Conservation (phyloP, 768 basidiomycete genomes). For the Gloeophyllum trabeum region DNA sequence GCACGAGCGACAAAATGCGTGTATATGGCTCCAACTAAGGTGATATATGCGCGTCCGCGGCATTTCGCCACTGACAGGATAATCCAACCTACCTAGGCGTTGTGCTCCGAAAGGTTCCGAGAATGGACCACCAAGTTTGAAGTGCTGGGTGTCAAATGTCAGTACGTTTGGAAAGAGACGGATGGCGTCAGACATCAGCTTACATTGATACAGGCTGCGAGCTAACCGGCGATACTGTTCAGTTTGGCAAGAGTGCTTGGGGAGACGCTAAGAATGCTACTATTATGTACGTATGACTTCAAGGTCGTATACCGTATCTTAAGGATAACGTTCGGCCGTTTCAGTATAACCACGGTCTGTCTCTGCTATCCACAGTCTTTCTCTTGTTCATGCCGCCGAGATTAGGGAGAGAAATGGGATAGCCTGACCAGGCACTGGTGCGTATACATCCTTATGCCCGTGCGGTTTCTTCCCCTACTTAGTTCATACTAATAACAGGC, state of each 20-base stretch:
- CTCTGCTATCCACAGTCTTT: too few relatives aligned
- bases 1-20: constrained; percentile 51
- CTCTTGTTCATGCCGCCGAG: too few relatives aligned
- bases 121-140: constrained; percentile 85
- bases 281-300: constrained; percentile 67
- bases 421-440: constrained; percentile 84
- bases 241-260: constrained; percentile 54
- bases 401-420: constrained; percentile 93
- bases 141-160: constrained; percentile 67
- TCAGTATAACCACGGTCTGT: too few relatives aligned
- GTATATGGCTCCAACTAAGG: constrained; percentile 93
- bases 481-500: constrained; percentile 24
- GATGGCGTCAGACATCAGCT: constrained; percentile 1
- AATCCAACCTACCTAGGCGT: constrained; percentile 36
- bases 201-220: constrained; percentile 54
- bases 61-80: background rate
- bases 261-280: constrained; percentile 64
- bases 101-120: constrained; percentile 73
- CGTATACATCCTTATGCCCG: constrained; percentile 3
- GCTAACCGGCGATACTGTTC: constrained; percentile 84
- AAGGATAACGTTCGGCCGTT: too few relatives aligned
- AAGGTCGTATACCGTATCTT: too few relatives aligned
- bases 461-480: constrained; percentile 1
- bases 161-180: constrained; percentile 6
- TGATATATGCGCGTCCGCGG: too few relatives aligned